Conservation (phyloP, 108 stramenopile genomes). For the Epipyxis sp. region DNA sequence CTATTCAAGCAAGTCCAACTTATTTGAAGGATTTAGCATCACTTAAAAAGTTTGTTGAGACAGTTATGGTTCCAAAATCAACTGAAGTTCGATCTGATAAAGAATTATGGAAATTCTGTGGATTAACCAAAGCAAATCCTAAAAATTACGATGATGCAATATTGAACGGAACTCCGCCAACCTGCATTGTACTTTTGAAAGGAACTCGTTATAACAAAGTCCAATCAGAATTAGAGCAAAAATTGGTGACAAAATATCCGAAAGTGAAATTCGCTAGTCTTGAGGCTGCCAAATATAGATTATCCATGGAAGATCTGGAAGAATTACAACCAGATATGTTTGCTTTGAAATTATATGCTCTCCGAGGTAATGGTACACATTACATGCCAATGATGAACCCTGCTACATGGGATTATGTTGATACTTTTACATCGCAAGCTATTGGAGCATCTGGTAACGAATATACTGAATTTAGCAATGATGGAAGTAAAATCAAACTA, state of each 20-base stretch:
- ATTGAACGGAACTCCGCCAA: neutral
- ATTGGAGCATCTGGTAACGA: neutral
- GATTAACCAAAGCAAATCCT: neutral
- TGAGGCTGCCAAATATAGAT: neutral
- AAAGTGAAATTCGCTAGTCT: neutral
- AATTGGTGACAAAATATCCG: neutral
- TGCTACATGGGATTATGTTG: constrained; percentile 24
- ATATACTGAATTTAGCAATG: neutral
- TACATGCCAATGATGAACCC: neutral
- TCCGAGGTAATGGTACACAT: constrained; percentile 29
- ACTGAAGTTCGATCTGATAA: neutral
- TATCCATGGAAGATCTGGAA: neutral
- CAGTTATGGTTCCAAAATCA: neutral
- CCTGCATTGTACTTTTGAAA: constrained; percentile 7
- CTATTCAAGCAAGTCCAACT: neutral
- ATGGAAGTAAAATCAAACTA: neutral
- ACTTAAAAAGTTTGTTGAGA: constrained; percentile 7
- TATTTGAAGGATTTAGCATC: neutral
- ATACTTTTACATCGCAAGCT: constrained; percentile 10
- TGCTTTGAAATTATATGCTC: constrained; percentile 23
- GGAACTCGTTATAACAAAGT: neutral
- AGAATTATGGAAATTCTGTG: constrained; percentile 2
- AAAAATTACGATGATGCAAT: neutral
- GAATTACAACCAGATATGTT: constrained; percentile 2
- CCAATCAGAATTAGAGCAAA: neutral